Evolutionary conservation across 2,329 filamentous ascomycete species (phyloP).

Genomic region (Dichotomopilus funicola): DNA sequence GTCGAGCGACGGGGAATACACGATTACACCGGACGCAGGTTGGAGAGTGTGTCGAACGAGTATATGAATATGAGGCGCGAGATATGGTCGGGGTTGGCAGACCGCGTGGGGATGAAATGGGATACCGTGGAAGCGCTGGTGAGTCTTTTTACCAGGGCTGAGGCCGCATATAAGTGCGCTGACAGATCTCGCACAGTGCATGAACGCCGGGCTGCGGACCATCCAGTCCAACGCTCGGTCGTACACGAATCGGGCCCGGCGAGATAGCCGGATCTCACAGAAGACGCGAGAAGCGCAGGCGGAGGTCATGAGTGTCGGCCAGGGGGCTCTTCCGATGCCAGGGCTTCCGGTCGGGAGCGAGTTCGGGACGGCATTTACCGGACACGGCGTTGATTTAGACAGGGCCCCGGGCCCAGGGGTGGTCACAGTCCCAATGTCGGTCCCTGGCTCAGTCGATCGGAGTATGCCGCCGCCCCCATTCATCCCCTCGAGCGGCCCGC

Average conservation of each 20-base stretch:
- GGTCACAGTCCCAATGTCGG: no score
- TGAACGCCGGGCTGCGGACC: constrained; percentile 15
- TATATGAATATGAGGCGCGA: constrained; percentile 22
- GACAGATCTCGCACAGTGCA: constrained; percentile 12
- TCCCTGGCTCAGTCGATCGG: background rate
- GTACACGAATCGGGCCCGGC: constrained; percentile 17
- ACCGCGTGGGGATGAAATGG: constrained; percentile 19
- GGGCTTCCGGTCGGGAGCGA: background rate
- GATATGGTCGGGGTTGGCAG: constrained; percentile 22
- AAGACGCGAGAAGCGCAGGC: constrained; percentile 10
- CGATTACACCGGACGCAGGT: constrained; percentile 14
- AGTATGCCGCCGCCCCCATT: constrained; percentile 13
- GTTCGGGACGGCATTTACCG: constrained; percentile 2
- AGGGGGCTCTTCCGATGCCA: background rate
- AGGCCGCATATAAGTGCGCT: background rate
- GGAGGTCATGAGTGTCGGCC: background rate
- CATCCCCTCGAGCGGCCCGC: background rate
- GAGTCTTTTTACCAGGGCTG: background rate
- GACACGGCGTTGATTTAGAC: background rate
- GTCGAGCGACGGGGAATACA: constrained; percentile 20
- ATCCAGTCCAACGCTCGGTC: constrained; percentile 21
- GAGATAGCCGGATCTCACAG: constrained; percentile 13
- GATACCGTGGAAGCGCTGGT: constrained; percentile 21
- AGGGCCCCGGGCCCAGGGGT: background rate
- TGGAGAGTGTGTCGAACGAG: constrained; percentile 20